phyloP scores from a whole-genome alignment of 176 grass and related monocot genomes.

The Carex parvula region DNA sequence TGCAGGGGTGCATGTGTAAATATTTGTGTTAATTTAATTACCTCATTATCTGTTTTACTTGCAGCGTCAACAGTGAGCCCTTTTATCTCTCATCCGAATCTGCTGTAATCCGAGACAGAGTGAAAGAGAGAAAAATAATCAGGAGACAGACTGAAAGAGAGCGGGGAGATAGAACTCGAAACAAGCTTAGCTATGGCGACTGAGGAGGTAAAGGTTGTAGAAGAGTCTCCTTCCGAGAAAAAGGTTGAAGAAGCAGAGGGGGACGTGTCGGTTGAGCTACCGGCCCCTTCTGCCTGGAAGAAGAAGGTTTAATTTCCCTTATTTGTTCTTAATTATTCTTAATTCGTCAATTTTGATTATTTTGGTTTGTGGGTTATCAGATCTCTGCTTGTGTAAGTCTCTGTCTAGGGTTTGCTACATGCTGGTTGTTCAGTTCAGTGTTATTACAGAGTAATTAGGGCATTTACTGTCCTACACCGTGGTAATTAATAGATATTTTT shows the following conservation, averaged over 20 bases:
- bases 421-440: not conserved
- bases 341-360: not conserved
- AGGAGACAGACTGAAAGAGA: constrained; percentile 8
- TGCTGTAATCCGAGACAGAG: too few relatives aligned
- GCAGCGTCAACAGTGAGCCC: not conserved
- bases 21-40: not conserved
- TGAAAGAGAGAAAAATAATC: not conserved
- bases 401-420: constrained; percentile 23
- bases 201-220: constrained; percentile 14
- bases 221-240: not conserved
- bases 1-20: not conserved
- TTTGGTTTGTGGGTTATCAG: not conserved
- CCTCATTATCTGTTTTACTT: not conserved
- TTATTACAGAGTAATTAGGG: constrained; percentile 23
- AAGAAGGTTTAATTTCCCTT: constrained; percentile 32
- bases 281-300: constrained; percentile 34
- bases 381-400: constrained; percentile 13
- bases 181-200: constrained; percentile 25
- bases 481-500: not conserved
- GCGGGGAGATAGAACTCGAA: constrained; percentile 32
- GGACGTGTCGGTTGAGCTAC: constrained; percentile 24
- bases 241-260: constrained; percentile 16
- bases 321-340: not conserved
- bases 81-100: not conserved
- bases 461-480: not conserved